Percentiles rank a stretch among this genome's conserved stretches.
Conservation (phyloP, 352 stramenopile species). For the Globisporangium recalcitrans region DNA sequence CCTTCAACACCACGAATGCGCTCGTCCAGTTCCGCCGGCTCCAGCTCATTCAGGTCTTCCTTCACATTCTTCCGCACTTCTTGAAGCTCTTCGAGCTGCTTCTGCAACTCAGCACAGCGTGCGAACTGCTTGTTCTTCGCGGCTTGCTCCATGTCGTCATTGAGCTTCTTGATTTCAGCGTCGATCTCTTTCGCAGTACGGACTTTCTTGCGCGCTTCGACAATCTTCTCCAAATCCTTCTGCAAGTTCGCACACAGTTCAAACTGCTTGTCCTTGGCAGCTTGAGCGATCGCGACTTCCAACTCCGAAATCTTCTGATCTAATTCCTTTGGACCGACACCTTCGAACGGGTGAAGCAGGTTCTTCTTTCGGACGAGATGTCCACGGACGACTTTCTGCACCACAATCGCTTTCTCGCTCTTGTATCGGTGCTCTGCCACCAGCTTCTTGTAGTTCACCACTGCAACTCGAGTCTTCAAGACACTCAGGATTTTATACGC, state of each 20-base stretch:
- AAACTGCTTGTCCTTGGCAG: conserved; percentile 80
- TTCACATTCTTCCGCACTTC: conserved; percentile 71
- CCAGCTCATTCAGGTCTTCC: conserved; percentile 84
- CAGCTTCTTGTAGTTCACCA: conserved; percentile 52
- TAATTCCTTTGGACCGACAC: conserved; percentile 70
- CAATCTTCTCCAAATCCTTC: conserved; percentile 75
- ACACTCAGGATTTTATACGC: conserved; percentile 60
- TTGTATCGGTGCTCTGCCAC: conserved; percentile 47
- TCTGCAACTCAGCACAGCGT: conserved; percentile 73
- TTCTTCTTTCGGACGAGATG: conserved; percentile 71
- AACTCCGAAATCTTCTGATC: conserved; percentile 72
- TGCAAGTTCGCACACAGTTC: conserved; percentile 79
- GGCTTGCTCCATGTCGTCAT: conserved; percentile 71
- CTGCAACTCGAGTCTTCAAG: conserved; percentile 54
- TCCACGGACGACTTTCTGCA: conserved; percentile 73
- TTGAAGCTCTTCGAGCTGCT: conserved; percentile 72
- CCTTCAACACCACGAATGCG: conserved; percentile 65
- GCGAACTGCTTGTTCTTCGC: conserved; percentile 79
- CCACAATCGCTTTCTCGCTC: conserved; percentile 45
- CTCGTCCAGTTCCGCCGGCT: conserved; percentile 76
- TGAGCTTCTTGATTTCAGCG: conserved; percentile 65
- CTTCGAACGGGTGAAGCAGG: conserved; percentile 72
- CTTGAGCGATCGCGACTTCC: conserved; percentile 73
- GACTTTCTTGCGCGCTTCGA: conserved; percentile 78
- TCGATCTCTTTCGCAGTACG: conserved; percentile 87